Conservation (phyloP, 352 stramenopile genomes). For the Sclerospora graminicola region DNA sequence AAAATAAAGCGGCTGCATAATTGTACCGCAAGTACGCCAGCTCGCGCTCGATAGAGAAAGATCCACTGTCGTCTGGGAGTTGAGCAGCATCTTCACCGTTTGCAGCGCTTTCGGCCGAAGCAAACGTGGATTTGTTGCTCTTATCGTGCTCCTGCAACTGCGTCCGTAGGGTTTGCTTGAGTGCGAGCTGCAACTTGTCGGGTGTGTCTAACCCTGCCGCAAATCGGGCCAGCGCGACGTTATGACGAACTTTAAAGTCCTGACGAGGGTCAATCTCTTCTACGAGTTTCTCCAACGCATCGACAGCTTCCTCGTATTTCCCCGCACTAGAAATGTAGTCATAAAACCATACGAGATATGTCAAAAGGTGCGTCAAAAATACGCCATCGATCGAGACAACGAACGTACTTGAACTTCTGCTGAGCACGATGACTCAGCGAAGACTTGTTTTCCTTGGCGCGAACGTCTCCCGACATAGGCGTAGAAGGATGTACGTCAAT, state of each 20-base stretch:
- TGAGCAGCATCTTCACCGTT: constrained; percentile 11
- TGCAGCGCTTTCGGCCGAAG: constrained; percentile 6
- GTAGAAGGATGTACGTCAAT: constrained; percentile 1
- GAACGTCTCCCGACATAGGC: constrained; percentile 51
- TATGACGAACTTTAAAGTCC: constrained; percentile 81
- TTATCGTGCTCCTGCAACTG: constrained; percentile 48
- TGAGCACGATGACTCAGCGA: constrained; percentile 78
- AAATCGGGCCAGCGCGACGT: constrained; percentile 65
- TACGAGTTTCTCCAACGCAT: constrained; percentile 73
- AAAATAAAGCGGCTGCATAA: constrained; percentile 74
- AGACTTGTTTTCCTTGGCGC: constrained; percentile 77
- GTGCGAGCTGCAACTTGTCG: constrained; percentile 66
- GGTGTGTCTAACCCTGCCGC: constrained; percentile 43
- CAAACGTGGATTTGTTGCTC: constrained; percentile 6
- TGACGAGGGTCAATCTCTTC: constrained; percentile 67
- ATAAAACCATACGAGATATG: neutral
- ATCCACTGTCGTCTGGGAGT: constrained; percentile 8
- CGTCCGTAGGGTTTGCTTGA: constrained; percentile 54
- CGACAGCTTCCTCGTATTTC: constrained; percentile 80
- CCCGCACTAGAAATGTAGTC: constrained; percentile 35
- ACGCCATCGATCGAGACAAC: constrained; percentile 7
- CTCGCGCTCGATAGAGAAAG: constrained; percentile 74
- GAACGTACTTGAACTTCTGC: constrained; percentile 80
- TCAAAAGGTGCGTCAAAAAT: neutral
- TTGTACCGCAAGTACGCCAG: constrained; percentile 87